A percentile compares a stretch with the other conserved stretches of the same genome.
Evolutionary conservation across 2,329 filamentous ascomycete species (phyloP).

Genomic region (Macroventuria anomochaeta): DNA sequence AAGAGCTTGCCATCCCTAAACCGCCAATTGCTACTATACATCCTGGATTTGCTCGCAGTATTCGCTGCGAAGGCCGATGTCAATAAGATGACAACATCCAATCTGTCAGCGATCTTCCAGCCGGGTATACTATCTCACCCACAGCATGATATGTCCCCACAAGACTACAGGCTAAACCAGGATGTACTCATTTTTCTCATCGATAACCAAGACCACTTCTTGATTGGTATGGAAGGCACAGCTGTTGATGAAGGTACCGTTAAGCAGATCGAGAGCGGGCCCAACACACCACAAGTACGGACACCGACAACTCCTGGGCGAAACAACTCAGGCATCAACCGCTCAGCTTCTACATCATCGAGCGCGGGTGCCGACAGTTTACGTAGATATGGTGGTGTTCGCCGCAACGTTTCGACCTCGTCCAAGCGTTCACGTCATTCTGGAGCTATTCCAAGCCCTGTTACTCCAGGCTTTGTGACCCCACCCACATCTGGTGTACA

Average conservation of each 20-base stretch:
- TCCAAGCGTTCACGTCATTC: slow-evolving; percentile 85
- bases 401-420: slow-evolving; percentile 89
- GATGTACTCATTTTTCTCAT: slow-evolving; percentile 97
- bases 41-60: slow-evolving; percentile 92
- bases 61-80: slow-evolving; percentile 96
- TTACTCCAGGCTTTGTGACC: slow-evolving; percentile 40
- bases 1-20: slow-evolving; percentile 92
- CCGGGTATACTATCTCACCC: slow-evolving; percentile 95
- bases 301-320: slow-evolving; percentile 55
- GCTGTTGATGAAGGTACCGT: slow-evolving; percentile 85
- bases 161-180: slow-evolving; percentile 93
- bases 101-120: slow-evolving; percentile 96
- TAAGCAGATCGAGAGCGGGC: slow-evolving; percentile 73
- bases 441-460: slow-evolving; percentile 71
- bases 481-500: slow-evolving; percentile 64
- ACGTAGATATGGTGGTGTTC: slow-evolving; percentile 77
- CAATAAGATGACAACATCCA: slow-evolving; percentile 95
- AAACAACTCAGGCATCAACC: slow-evolving; percentile 65
- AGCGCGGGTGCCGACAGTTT: slow-evolving; percentile 89
- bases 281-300: slow-evolving; percentile 59
- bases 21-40: slow-evolving; percentile 91
- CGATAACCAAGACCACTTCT: slow-evolving; percentile 96
- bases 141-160: slow-evolving; percentile 90
- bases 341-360: slow-evolving; percentile 71
- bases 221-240: slow-evolving; percentile 98